Conservation (phyloP, 1,139 yeast species). For the Saccharomyces hybrid region DNA sequence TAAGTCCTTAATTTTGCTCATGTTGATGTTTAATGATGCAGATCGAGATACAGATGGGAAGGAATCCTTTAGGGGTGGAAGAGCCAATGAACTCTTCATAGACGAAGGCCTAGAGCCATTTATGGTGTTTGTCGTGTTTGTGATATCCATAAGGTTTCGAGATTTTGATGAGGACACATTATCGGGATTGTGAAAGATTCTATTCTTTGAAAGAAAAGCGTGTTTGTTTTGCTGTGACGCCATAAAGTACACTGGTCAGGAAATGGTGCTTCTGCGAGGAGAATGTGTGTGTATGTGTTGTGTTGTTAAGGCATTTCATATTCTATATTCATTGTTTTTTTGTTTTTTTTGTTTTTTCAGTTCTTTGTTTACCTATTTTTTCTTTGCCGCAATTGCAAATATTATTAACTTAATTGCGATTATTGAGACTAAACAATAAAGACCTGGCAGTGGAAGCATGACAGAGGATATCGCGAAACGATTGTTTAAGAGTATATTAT, state of each 20-base stretch:
- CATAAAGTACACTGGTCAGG: neutral
- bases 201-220: neutral
- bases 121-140: neutral
- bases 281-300: neutral
- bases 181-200: neutral
- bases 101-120: neutral
- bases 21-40: neutral
- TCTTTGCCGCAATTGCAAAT: neutral
- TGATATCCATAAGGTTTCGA: neutral
- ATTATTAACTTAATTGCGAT: neutral
- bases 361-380: neutral
- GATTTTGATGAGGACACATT: neutral
- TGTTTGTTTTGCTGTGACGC: neutral
- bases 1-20: neutral
- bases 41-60: neutral
- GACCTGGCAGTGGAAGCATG: neutral
- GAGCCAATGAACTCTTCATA: neutral
- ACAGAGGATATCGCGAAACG: neutral
- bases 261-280: neutral
- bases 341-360: neutral
- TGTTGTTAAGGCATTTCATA: neutral
- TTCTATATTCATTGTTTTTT: neutral
- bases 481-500: neutral
- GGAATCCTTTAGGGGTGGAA: neutral
- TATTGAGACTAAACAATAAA: neutral